Evolutionary conservation across 257 asterid genomes (phyloP), one percentile per base, ranked within the genome.

Genomic region (Cruciata laevipes): DNA sequence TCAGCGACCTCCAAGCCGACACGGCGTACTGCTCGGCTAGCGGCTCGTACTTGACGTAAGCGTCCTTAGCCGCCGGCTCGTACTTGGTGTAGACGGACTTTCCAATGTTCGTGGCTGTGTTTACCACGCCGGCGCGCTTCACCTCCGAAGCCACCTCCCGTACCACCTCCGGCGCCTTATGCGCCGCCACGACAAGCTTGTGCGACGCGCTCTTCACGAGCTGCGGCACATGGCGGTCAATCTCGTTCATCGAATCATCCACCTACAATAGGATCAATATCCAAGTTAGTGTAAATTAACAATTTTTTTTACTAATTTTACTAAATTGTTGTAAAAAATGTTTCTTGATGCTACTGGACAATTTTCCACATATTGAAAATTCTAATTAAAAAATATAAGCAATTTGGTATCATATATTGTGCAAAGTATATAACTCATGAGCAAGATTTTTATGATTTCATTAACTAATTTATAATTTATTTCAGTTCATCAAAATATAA

Each of bases 1-100:
- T 85, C 6, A 91, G 79, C 18, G 79, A 35, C n/a, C 70, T 82
- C 97, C 97, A 88, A 38, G 84, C 80, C 60, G 79, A 47, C n/a
- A 86, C 86, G 0, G 91, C 86, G 6, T 79, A 77, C 17, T 83
- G 84, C 85, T 81, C 88, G 2, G 86, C 91, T 14, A 79, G 23
- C 1, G 93, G 96, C 82, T 83, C 87, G 73, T 84, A 90, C 66
- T 77, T 83, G 49, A 37, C 25, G 42, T 85, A 81, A 11, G 84
- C 71, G 5, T 80, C 82, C 70, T 79, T 81, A 5, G 79, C 87
- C 24, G 81, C 35, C 0, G 93, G 89, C 71, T 79, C 82, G 66
- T 83, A 86, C 72, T 66, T 79, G 2, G 9, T 12, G 66, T 84
- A 90, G 1, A 80, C 73, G 0, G 68, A 51, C 58, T 68, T 80